Evolutionary conservation across 352 stramenopile species (phyloP).

Genomic region (Bremia lactucae): DNA sequence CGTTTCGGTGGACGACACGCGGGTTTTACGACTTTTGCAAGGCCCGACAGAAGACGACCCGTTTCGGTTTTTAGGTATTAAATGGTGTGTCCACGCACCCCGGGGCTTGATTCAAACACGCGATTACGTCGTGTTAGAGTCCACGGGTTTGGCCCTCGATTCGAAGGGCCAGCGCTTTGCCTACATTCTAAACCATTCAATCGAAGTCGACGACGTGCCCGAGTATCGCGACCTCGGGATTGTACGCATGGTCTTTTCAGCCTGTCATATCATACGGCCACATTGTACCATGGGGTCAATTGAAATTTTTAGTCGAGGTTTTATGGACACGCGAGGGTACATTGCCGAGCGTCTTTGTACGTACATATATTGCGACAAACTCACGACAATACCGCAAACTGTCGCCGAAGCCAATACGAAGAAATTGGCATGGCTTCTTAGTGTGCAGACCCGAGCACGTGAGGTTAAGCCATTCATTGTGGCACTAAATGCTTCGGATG

Average conservation of each 20-base stretch:
- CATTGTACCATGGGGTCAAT: constrained; percentile 16
- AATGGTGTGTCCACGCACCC: constrained; percentile 24
- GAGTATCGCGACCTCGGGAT: constrained; percentile 18
- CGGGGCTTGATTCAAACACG: constrained; percentile 29
- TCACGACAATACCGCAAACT: constrained; percentile 23
- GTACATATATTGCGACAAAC: constrained; percentile 24
- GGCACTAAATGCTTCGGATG: constrained; percentile 6
- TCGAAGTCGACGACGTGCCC: constrained; percentile 9
- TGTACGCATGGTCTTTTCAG: constrained; percentile 17
- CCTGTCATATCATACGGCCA: constrained; percentile 28
- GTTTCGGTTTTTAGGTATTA: constrained; percentile 36
- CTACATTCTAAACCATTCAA: constrained; percentile 21
- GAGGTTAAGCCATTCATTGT: constrained; percentile 1
- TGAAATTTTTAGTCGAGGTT: constrained; percentile 34
- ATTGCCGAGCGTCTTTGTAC: constrained; percentile 14
- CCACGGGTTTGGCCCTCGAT: constrained; percentile 32
- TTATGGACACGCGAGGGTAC: constrained; percentile 16
- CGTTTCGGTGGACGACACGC: constrained; percentile 12
- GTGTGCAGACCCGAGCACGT: not conserved
- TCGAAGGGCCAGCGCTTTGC: constrained; percentile 16
- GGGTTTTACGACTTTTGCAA: constrained; percentile 27
- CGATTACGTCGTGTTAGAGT: constrained; percentile 39
- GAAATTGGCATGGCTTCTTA: constrained; percentile 34
- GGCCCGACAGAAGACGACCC: constrained; percentile 26
- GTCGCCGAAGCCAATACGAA: constrained; percentile 41